Evolutionary conservation across 805 yeast genomes (phyloP), one percentile per base, ranked within the genome.

Genomic region (Metschnikowia hibisci): DNA sequence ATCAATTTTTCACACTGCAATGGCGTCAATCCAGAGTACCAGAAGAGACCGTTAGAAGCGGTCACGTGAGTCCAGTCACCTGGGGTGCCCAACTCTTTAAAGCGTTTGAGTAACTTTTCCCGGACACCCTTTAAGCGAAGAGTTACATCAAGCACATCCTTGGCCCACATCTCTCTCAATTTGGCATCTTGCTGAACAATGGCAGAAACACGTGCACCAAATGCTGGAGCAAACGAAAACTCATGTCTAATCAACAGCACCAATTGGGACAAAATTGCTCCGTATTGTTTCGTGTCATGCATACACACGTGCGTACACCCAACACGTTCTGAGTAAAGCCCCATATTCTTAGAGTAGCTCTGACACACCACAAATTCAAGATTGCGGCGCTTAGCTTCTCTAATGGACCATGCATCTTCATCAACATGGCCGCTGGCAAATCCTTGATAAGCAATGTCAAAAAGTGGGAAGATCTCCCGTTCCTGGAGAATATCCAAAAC

Each of bases 201-300:
- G 20, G 63, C 37, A 28, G 74, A 69, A 13, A 71, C 54, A 36
- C 76, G 53, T 13, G 77, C 75, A 12, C 77, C 76, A 50, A 62
- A 72, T 5, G 76, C 73, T 8, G 77, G 76, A 4, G 71, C 74
- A 56, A 69, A 69, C 5, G 77, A 72, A 43, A 70, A 63, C 51
- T 67, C 72, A n/a, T 58, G 49, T 51, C 76, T 57, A 52, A 71
- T 63, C 29, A 60, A 34, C 11, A 62, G 55, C 10, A 64, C 56
- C 54, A 72, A 57, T 27, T 56, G 56, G 14, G 61, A 57, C 43
- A 49, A 49, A 25, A 57, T 56, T 15, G 51, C 53, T 11, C 46
- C 47, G 9, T 44, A 45, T 12, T 31, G 13, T 4, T 26, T 34
- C 12, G 27, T 37, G 38, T 43, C 47, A 27, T 43, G 44, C 37